Evolutionary conservation across 345 rosid species (phyloP), one percentile per base, ranked within the genome.

Genomic region (Citrus maxima): DNA sequence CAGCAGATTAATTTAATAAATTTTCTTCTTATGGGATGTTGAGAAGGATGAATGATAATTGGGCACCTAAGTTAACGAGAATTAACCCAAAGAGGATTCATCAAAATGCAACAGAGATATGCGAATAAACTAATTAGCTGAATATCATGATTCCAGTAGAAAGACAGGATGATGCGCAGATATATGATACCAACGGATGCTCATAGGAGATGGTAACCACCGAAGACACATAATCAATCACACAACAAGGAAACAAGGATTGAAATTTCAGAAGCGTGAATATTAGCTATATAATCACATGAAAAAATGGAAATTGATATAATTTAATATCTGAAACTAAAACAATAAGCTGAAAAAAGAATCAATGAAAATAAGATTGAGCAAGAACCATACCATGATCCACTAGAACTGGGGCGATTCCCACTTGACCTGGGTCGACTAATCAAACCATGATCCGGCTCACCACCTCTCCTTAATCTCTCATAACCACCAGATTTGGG

Each of bases 401-500:
- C 87, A 74, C 92, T 85, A 70, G 93, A 93, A 74, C 82, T 86
- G 61, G 92, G 93, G 4, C 95, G 92, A 79, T 78, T 85, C 49
- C 94, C 97, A 73, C 88, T 88, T 7, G 93, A 88, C 78, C 93
- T 76, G 9, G 89, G 88, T 64, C 91, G 89, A 75, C 71, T 79
- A 64, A 84, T 22, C 62, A 84, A 75, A 21, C 81, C 81, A 76
- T 77, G 86, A 89, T 88, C 91, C 7, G 86, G 25, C 35, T 82
- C 84, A 7, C 76, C 87, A 37, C 79, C 87, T 72, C 74, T 72
- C 66, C 78, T 83, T 82, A 82, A 84, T 80, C 86, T 81, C 67
- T 92, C 98, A 73, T 85, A 79, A 68, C 91, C 98, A 38, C 93
- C 92, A 1, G 95, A 90, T 67, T 84, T 92, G 25, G 98, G 96